Evolutionary conservation across 495 filamentous ascomycete genomes (phyloP).

Genomic region (Podospora pseudoanserina): DNA sequence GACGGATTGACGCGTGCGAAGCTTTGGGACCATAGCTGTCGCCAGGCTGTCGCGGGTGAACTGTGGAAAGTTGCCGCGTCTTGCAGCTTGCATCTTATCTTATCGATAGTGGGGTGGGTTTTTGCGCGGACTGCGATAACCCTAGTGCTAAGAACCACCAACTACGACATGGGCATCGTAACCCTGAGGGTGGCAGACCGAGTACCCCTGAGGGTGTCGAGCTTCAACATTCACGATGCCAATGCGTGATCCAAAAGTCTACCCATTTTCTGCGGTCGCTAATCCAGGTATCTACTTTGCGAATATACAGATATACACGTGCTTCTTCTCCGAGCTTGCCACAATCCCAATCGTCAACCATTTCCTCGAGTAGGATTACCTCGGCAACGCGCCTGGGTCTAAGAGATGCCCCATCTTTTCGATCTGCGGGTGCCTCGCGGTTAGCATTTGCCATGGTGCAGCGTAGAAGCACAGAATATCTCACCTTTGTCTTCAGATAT

Average conservation of each 20-base stretch:
- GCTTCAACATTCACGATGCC: not conserved
- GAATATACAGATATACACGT: conserved; percentile 10
- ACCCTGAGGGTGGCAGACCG: not conserved
- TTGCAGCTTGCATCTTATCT: not conserved
- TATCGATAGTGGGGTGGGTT: not conserved
- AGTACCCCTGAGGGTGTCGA: not conserved
- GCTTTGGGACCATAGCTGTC: not conserved
- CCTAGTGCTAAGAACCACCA: not conserved
- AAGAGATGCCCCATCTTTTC: conserved; percentile 45
- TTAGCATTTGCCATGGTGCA: conserved; percentile 9
- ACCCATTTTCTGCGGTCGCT: not conserved
- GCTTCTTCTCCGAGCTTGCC: not conserved
- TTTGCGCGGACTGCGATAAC: not conserved
- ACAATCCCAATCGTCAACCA: not conserved
- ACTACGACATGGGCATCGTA: not conserved
- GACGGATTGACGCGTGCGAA: not conserved
- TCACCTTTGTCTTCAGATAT: conserved; percentile 90
- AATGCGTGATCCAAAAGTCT: not conserved
- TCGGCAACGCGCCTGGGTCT: conserved; percentile 28
- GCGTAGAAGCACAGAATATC: conserved; percentile 6
- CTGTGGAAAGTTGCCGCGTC: not conserved
- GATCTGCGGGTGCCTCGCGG: conserved; percentile 32
- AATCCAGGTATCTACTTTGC: conserved; percentile 13
- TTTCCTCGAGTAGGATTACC: not conserved
- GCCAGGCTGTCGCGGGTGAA: not conserved